Conservation (phyloP, 805 yeast genomes). For the Lipomyces orientalis region DNA sequence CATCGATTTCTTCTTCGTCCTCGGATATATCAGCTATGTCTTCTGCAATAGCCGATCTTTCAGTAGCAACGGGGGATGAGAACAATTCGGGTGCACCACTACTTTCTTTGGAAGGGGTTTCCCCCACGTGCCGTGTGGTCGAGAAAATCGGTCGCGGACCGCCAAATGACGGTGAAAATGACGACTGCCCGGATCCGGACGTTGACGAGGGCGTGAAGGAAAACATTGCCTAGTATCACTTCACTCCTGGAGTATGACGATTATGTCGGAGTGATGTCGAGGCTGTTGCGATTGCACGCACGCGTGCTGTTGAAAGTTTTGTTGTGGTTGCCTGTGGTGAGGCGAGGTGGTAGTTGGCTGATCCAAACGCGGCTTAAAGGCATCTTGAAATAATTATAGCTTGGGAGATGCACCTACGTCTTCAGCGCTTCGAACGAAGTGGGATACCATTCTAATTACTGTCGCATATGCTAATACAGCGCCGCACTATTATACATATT, state of each 20-base stretch:
- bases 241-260: background rate
- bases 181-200: background rate
- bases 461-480: no score
- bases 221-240: background rate
- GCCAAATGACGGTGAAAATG: conserved; percentile 16
- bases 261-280: background rate
- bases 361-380: background rate
- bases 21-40: background rate
- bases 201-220: conserved; percentile 6
- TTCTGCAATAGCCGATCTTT: background rate
- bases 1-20: conserved; percentile 12
- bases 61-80: background rate
- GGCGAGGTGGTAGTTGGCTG: no score
- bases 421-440: no score
- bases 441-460: no score
- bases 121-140: background rate
- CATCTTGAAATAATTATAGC: background rate
- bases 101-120: background rate
- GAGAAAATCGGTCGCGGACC: conserved; percentile 15
- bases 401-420: background rate
- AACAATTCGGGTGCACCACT: background rate
- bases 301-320: background rate
- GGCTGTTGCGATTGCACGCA: background rate
- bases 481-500: no score
- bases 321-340: no score